Base-by-base conservation (phyloP, 2,329 filamentous ascomycete genomes). In the Domatiomyces catenatus region DNA sequence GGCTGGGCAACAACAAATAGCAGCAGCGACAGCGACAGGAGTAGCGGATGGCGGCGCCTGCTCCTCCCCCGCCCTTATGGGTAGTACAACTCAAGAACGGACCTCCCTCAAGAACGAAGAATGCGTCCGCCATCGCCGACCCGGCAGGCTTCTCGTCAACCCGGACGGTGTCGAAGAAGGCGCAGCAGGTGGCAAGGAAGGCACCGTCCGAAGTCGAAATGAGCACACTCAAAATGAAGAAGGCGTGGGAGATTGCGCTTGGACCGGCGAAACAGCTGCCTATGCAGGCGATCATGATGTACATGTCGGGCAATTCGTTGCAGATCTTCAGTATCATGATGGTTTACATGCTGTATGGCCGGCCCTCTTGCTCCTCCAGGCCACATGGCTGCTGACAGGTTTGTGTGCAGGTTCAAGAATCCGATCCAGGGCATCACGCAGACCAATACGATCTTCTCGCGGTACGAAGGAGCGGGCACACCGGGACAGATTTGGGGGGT, bases 291-390 rank as follows among this genome's bases (percentile, higher is more conserved):
- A 90, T 98, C 66, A 95, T 95, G 82, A 96, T 96, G 88, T 98
- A 98, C 76, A 98, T 98, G 92, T 93, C 90, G 28, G 92, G 92
- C 62, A 98, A 96, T 71, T 88, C 86, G 54, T 79, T 98, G 46
- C 92, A 98, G 67, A 96, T 98, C 59, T 98, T 98, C 74, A 93
- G 85, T 69, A 96, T 98, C 69, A 96, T 96, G 87, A 98, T 96
- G 89, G 90, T 96, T 17, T 89, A 90, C 62, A 96, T 95, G 84
- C 82, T 59, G 56, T 59, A 45, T 48, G 57, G 24, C 43, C 8
- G 15, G 1, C 17, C 19, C 17, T 8, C 20, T 3, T 18, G 10
- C 28, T 12, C 36, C 20, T 10, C 3, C 5, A 17, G 5, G 12
- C 39, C 36, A 8, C 18, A 18, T 2, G 5, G 10, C 32, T 15